These are phyloP conservation scores for Lichtheimia corymbifera DNA, from an alignment of 371 early-diverging fungal genomes.

Conservation along the genomic window DNA sequence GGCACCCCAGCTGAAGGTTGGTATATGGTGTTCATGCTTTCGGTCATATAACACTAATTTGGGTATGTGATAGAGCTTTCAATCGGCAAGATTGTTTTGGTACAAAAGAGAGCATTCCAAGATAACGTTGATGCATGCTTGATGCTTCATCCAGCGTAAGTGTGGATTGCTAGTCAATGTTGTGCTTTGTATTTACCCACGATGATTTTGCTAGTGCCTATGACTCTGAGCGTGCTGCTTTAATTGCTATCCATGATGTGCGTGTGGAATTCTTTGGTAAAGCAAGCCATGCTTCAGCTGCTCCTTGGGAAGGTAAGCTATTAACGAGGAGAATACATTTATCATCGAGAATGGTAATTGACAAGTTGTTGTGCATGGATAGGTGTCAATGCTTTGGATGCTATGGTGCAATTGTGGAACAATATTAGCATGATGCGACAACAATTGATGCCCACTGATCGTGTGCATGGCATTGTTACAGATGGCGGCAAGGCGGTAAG, in stretches of 20 bases:
- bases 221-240: slow-evolving; percentile 20
- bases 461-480: slow-evolving; percentile 73
- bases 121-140: slow-evolving; percentile 60
- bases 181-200: not conserved
- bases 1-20: slow-evolving; percentile 74
- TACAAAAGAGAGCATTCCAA: slow-evolving; percentile 62
- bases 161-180: not conserved
- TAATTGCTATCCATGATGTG: slow-evolving; percentile 41
- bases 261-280: slow-evolving; percentile 61
- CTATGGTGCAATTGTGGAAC: slow-evolving; percentile 53
- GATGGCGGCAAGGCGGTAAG: slow-evolving; percentile 56
- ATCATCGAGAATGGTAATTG: too few species aligned
- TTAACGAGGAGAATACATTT: not conserved
- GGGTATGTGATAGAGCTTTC: slow-evolving; percentile 24
- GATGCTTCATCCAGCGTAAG: slow-evolving; percentile 75
- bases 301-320: slow-evolving; percentile 68
- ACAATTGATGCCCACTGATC: slow-evolving; percentile 56
- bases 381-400: slow-evolving; percentile 70
- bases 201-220: slow-evolving; percentile 8
- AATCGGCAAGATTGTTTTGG: slow-evolving; percentile 71
- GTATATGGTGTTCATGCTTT: not conserved
- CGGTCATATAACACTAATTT: too few species aligned
- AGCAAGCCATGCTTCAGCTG: slow-evolving; percentile 55
- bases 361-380: not conserved
- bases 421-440: slow-evolving; percentile 68